Base-by-base conservation (phyloP, 441 rosid species). In the Hypseocharis bilobata region DNA sequence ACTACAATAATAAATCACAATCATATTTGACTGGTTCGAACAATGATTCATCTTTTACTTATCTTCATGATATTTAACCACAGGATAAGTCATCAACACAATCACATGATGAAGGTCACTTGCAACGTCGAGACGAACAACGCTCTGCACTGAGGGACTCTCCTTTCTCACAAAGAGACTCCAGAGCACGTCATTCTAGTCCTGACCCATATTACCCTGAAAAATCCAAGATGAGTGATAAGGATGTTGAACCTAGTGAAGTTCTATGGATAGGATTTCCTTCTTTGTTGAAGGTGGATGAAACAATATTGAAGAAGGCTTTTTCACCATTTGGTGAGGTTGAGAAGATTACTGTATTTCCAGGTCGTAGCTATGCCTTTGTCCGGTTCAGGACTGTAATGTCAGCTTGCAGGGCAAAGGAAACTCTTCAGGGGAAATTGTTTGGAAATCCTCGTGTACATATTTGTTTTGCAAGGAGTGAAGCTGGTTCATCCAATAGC, bases 351-450 rank as follows among this genome's bases (percentile, higher is more conserved):
- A 82, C 94, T 6, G 85, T 83, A 60, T 88, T 92, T 80, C 94
- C 96, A 25, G 97, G 98, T 67, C 97, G 97, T 64, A 92, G 96
- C 77, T 92, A 90, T 79, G 98, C 98, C 69, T 92, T 92, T 78
- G 89, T 92, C 74, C 91, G 82, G 30, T 92, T 88, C 80, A 79
- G 84, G 70, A 81, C 69, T 73, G 13, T 81, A 56, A 67, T 65
- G 23, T 80, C 96, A 63, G 96, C 98, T 67, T 85, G 81, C 80
- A 77, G 83, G 81, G 97, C 98, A 26, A 92, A 90, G 82, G 96
- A 92, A 75, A 83, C 91, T 71, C 94, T 92, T 69, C 94, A 92
- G 77, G 98, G 97, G 38, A 90, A 90, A 72, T 67, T 92, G 70
- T 88, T 92, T 68, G 97, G 92, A 58, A 88, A 92, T 77, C 96